Evolutionary conservation across 768 basidiomycete species (phyloP), one percentile per base, ranked within the genome.

Genomic region (Asterophora parasitica): DNA sequence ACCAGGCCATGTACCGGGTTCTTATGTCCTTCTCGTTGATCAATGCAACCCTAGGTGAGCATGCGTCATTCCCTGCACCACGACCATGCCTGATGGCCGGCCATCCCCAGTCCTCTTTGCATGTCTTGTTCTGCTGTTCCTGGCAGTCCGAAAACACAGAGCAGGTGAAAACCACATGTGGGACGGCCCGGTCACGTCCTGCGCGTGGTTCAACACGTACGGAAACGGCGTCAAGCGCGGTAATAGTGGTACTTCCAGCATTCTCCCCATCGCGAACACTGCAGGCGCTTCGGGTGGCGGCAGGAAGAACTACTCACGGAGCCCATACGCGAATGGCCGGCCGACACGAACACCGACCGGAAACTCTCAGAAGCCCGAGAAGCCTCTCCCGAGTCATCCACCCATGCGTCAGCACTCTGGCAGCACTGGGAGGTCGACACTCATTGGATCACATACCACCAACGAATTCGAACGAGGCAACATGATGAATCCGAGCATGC

Each of bases 1-100:
- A 85, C 63, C 89, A 89, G 55, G 88, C 88, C n/a, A 89, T 90
- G 72, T 91, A 90, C 62, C 81, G 83, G 23, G 88, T 90, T 15
- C 71, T 92, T 50, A 86, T 82, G 64, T 79, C 83, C 13, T 91
- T 91, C 65, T 80, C 89, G 5, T 66, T 91, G 46, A 80, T 92
- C 64, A 91, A 90, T 57, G 80, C 84, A 42, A 72, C 75, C 35
- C 74, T 92, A 4, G 68, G 88, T 84, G 64, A 49, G 83, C 71
- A 5, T 17, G 27, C 23, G 27, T 19, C 32, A 42, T 7, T 30
- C 31, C 6, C 13, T 4, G 23, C 13, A 27, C 4, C 16, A 35
- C 3, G 8, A 13, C 2, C 12, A 34, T 32, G 28, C 19, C 47
- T 49, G 28, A 51, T 39, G 15, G 9, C 28, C 27, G 13, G 37